Conservation (phyloP, 306 rosid genomes). For the Quercus parvula region DNA sequence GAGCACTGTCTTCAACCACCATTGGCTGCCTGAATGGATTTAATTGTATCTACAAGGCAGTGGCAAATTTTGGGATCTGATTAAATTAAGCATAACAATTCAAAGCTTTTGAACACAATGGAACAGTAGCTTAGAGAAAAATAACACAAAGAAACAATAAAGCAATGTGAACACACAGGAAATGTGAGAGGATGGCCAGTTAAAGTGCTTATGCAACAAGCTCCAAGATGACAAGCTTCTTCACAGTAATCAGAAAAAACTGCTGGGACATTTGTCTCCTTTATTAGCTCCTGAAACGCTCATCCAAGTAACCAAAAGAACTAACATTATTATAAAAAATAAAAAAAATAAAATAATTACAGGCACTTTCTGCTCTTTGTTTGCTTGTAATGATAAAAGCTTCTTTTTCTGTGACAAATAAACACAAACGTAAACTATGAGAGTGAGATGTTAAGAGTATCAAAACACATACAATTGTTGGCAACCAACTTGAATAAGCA, state of each 20-base stretch:
- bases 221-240: conserved; percentile 96
- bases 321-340: neutral
- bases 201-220: conserved; percentile 55
- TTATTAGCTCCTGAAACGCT: conserved; percentile 56
- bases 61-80: neutral
- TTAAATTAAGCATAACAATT: neutral
- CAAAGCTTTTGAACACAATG: neutral
- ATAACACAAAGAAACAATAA: neutral
- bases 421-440: neutral
- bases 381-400: neutral
- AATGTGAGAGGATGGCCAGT: conserved; percentile 43
- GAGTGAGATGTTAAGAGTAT: neutral
- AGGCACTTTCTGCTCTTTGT: neutral
- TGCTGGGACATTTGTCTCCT: conserved; percentile 53
- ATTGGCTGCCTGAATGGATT: conserved; percentile 92
- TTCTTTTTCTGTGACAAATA: neutral
- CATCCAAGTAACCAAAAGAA: conserved; percentile 8
- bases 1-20: conserved; percentile 62
- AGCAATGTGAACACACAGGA: conserved; percentile 48
- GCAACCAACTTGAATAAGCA: conserved; percentile 86
- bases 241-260: conserved; percentile 84
- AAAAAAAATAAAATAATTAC: neutral
- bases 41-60: conserved; percentile 67
- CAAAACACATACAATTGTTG: conserved; percentile 61
- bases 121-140: neutral